phyloP scores from a whole-genome alignment of 495 filamentous ascomycete species.

The Penicillium paradoxum region DNA sequence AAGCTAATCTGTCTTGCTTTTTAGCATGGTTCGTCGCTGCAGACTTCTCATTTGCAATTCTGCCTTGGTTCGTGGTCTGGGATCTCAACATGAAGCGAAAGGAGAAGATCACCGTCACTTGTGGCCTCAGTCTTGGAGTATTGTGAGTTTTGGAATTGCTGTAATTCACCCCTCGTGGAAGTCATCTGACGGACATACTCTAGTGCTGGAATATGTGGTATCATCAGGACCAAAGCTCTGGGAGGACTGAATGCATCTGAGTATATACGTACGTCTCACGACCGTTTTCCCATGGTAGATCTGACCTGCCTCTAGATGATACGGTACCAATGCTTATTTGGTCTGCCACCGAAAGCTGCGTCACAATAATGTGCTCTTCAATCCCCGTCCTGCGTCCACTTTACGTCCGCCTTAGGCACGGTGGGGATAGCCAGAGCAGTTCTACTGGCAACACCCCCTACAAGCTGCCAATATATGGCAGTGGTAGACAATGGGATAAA shows the following conservation, averaged over 20 bases:
- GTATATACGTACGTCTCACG: conserved; percentile 20
- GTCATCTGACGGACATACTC: not conserved
- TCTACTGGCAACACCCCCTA: conserved; percentile 16
- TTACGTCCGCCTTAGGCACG: conserved; percentile 20
- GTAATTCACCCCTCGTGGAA: not conserved
- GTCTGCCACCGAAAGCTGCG: conserved; percentile 26
- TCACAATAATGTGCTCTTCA: conserved; percentile 26
- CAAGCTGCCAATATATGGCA: conserved; percentile 23
- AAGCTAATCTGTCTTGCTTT: not conserved
- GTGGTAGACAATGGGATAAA: conserved; percentile 13
- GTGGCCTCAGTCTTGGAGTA: conserved; percentile 23
- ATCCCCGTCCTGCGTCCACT: conserved; percentile 28
- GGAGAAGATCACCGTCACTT: conserved; percentile 27
- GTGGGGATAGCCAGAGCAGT: conserved; percentile 19
- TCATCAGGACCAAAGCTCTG: conserved; percentile 24
- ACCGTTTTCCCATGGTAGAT: not conserved
- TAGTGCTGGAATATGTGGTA: conserved; percentile 29
- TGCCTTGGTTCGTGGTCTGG: conserved; percentile 30
- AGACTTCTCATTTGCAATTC: conserved; percentile 26
- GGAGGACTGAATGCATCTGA: conserved; percentile 19
- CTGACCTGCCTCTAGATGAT: conserved; percentile 14
- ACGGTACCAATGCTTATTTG: conserved; percentile 28
- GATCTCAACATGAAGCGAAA: conserved; percentile 30
- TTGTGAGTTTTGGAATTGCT: conserved; percentile 11
- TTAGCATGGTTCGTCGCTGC: conserved; percentile 24